phyloP scores from a whole-genome alignment of 1,284 basidiomycete species.

The Inonotus hispidus region DNA sequence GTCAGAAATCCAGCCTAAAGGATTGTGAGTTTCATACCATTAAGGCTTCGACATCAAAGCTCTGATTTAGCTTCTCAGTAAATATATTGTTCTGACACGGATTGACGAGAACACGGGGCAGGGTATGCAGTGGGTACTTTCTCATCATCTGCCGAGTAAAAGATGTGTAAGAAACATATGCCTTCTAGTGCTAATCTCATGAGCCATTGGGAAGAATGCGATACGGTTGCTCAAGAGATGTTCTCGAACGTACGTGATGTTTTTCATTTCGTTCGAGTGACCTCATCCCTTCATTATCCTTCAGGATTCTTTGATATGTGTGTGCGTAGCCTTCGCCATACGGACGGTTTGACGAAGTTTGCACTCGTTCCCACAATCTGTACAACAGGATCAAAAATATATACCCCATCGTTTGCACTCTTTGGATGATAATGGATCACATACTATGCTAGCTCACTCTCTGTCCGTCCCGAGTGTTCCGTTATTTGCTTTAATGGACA shows the following conservation, averaged over 20 bases:
- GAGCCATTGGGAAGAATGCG: conserved; percentile 73
- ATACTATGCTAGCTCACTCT: not conserved
- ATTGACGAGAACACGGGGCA: conserved; percentile 77
- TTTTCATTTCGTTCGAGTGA: conserved; percentile 19
- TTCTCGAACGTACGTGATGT: conserved; percentile 52
- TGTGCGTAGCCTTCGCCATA: conserved; percentile 69
- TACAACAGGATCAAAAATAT: conserved; percentile 6
- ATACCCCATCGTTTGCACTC: not conserved
- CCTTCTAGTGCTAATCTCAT: conserved; percentile 53
- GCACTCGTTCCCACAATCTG: not conserved
- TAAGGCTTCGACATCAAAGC: not conserved
- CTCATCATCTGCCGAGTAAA: conserved; percentile 11
- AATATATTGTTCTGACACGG: conserved; percentile 78
- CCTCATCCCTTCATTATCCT: conserved; percentile 9
- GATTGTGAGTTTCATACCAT: conserved; percentile 55
- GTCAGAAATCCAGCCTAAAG: conserved; percentile 65
- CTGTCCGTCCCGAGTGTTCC: not conserved
- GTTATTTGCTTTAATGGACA: not conserved
- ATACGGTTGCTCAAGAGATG: conserved; percentile 64
- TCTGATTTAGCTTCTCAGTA: conserved; percentile 38
- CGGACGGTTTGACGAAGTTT: conserved; percentile 36
- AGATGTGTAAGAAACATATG: not conserved
- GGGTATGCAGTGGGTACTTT: conserved; percentile 59
- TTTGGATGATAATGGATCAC: not conserved
- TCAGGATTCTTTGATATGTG: conserved; percentile 70